Evolutionary conservation across 2,329 filamentous ascomycete species (phyloP), one percentile per base, ranked within the genome.

Genomic region (Alternaria ventricosa): DNA sequence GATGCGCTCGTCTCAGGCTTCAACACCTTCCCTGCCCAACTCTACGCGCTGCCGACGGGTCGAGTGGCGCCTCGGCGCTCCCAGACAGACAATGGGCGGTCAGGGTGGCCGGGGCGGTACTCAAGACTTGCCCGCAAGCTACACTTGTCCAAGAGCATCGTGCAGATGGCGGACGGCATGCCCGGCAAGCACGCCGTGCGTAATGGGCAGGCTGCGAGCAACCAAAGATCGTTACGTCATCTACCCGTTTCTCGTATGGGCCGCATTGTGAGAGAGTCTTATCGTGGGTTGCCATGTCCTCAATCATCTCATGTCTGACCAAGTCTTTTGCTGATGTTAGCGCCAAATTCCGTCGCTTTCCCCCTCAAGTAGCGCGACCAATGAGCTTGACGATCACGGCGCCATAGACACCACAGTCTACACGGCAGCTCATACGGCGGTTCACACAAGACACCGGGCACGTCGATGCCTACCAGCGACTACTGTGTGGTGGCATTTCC

Each of bases 401-500:
- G 33, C 33, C 1, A 4, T 36, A 36, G 4, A 36, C 33, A 36
- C 33, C 3, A 36, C 33, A 33, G 33, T 36, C 13, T 36, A n/a
- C 8, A 36, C 33, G 33, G 33, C 33, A 36, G 33, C 33, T 5
- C 33, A 9, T 36, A n/a, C 33, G 33, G 33, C 33, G 33, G 33
- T 36, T 36, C 33, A n/a, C 0, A n/a, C 33, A 36, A 36, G 33
- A 36, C 33, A 36, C 7, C 15, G 3, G 33, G 15, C 33, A 36
- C 13, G 33, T 98, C 64, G 85, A 87, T 18, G 89, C 95, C 3
- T 73, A 94, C 54, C 86, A 90, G 67, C 91, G 96, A 59, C 86
- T 99, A 6, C 76, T 93, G 15, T 98, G 95, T 76, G 96, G 96
- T 80, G 96, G 94, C 45, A 83, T 93, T 58, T 96, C 96, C 22